Base-by-base conservation (phyloP, 2,329 filamentous ascomycete genomes). In the Fusarium domesticum region DNA sequence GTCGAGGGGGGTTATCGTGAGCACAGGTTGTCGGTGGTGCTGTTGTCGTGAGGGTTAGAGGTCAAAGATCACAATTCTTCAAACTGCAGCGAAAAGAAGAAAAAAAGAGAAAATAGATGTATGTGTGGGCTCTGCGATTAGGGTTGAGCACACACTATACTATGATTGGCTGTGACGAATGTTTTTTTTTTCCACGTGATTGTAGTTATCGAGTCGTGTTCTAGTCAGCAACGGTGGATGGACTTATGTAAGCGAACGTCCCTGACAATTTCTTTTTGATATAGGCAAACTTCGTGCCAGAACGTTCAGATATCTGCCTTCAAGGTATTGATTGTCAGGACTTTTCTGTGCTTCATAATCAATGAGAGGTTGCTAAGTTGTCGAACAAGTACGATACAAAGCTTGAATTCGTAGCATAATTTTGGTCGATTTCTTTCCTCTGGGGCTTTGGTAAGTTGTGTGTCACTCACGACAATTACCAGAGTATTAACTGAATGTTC, bases 1-100 rank as follows among this genome's bases (percentile, higher is more conserved):
- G 56, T 62, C 54, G 42, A 41, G 39, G 14, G 31, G 31, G 50
- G 35, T 59, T 60, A 47, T 59, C 51, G 48, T 50, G 50, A 43
- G 55, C 53, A 60, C 59, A 46, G 47, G 33, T 50, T 50, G 43
- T 54, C 48, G 53, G 43, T 44, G 48, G 58, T 56, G 54, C 43
- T 59, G 45, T 50, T 52, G 49, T 50, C 56, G 57, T 59, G 45
- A n/a, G n/a, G n/a, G 55, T 58, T 48, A 53, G 43, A 47, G 32
- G 45, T 47, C 50, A 47, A 44, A 44, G 45, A 36, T 45, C 39
- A 48, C 42, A 50, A 50, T 48, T 31, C 53, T 38, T 41, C 44
- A 19, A 33, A 60, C 46, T 10, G 4, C 10, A 10, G 7, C 7
- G 7, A 12, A 8, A 28, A 28, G 14, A 28, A 28, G 37, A 30